Conservation (phyloP, 768 basidiomycete genomes). For the Suillus paluster region DNA sequence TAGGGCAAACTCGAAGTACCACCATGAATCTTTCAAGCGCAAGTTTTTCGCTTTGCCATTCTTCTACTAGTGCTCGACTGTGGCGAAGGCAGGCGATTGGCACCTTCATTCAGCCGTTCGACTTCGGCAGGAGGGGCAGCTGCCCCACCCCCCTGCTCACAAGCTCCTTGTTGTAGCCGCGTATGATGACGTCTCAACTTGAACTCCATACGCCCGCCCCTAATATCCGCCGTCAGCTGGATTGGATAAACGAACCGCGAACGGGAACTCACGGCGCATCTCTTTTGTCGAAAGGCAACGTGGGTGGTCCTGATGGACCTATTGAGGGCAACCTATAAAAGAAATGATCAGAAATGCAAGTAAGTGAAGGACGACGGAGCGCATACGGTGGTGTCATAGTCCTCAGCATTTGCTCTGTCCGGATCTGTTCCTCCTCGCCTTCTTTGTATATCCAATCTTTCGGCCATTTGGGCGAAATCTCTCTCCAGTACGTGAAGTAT, state of each 20-base stretch:
- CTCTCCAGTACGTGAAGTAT: constrained; percentile 32
- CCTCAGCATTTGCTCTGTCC: neutral
- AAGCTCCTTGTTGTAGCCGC: neutral
- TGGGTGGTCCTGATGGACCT: neutral
- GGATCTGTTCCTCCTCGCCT: neutral
- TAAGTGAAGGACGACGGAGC: neutral
- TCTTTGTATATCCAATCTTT: constrained; percentile 27
- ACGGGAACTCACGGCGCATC: neutral
- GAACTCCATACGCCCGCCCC: neutral
- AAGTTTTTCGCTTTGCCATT: neutral
- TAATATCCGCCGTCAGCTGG: neutral
- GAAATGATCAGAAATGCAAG: neutral
- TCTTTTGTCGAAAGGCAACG: neutral
- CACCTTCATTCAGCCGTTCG: neutral
- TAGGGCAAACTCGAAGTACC: neutral
- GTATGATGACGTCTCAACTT: neutral
- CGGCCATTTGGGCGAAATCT: constrained; percentile 27
- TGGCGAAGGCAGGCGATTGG: neutral
- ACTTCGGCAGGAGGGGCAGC: neutral
- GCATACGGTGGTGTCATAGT: neutral
- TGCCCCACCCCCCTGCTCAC: no score
- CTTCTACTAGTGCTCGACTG: neutral
- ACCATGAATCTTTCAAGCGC: neutral
- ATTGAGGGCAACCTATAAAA: neutral
- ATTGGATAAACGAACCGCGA: neutral